Evolutionary conservation across 1,284 basidiomycete genomes (phyloP), one percentile per base, ranked within the genome.

Genomic region (Tilletiopsis washingtonensis): DNA sequence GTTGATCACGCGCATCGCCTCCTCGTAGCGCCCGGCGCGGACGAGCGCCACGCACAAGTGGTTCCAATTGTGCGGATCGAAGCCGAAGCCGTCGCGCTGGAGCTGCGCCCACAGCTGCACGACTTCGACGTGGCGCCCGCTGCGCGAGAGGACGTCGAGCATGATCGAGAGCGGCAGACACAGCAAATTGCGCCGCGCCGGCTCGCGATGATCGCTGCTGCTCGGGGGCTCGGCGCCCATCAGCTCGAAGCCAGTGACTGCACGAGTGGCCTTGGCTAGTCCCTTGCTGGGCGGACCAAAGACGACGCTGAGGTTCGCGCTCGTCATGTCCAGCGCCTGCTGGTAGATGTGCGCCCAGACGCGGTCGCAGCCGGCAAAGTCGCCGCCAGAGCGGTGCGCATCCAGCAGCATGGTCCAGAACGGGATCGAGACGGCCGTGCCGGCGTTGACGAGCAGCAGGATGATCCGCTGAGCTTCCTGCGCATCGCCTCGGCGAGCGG

Each of bases 1-100:
- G 71, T 96, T 88, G 24, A 90, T 75, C 21, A 94, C 78, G 62
- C 84, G 82, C 72, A 93, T 88, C 3, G 88, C 90, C 42, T 84
- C 84, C 57, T 84, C 81, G 5, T 83, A 73, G 63, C 93, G 81
- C 17, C 86, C 90, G 0, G 84, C 86, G 27, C 84, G 81, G 25
- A 89, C 78, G 27, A 93, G 79, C 12, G 84, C 85, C 3, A 84
- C 77, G 21, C 79, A 80, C 21, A 93, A 78, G 64, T 88, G 83
- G 69, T 96, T 97, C 86, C 89, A 98, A 74, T 96, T 97, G 62
- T 86, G 83, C 11, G 86, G 80, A 69, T 96, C 89, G 67, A 91
- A 90, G 3, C 79, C 79, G 61, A 93, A 86, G 1, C 88, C 88
- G n/a, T 78, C 74, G 5, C 75, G 59, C 55, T 81, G 79, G 42